Evolutionary conservation across 371 early-diverging fungal genomes (phyloP).

Genomic region (Massospora cicadina): DNA sequence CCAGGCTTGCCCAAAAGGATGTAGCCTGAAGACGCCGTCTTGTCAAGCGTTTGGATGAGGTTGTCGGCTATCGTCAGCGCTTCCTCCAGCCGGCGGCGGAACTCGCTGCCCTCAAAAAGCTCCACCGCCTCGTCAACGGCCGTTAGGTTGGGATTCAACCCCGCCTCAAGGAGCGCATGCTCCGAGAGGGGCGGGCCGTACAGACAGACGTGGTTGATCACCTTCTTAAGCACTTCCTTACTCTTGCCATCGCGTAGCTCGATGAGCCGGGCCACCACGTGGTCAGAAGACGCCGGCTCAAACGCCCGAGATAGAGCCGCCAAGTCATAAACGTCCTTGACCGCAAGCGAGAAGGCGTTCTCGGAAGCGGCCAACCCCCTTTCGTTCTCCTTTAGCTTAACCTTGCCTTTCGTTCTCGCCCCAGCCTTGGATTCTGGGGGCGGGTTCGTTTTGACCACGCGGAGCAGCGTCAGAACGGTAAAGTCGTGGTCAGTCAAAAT

Average conservation of each 20-base stretch:
- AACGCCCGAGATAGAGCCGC: slow-evolving; percentile 32
- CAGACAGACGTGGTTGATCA: slow-evolving; percentile 41
- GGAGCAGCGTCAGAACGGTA: slow-evolving; percentile 62
- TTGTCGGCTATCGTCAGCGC: slow-evolving; percentile 34
- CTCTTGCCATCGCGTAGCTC: slow-evolving; percentile 21
- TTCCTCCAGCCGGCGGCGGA: slow-evolving; percentile 20
- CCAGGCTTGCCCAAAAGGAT: slow-evolving; percentile 20
- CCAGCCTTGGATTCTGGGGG: slow-evolving; percentile 17
- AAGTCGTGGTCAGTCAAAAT: slow-evolving; percentile 83
- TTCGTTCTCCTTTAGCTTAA: not conserved
- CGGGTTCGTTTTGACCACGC: slow-evolving; percentile 69
- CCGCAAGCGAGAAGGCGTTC: slow-evolving; percentile 33
- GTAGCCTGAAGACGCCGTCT: slow-evolving; percentile 29
- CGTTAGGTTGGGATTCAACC: slow-evolving; percentile 42
- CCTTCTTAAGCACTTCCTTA: slow-evolving; percentile 46
- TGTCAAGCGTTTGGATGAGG: slow-evolving; percentile 30
- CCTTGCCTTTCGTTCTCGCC: not conserved
- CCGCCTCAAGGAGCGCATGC: slow-evolving; percentile 54
- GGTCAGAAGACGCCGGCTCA: slow-evolving; percentile 30
- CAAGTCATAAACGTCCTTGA: slow-evolving; percentile 57
- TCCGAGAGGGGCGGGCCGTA: slow-evolving; percentile 85
- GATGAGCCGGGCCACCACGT: slow-evolving; percentile 11
- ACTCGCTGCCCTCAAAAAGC: slow-evolving; percentile 18
- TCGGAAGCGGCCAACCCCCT: not conserved
- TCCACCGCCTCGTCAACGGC: slow-evolving; percentile 23